phyloP scores from a whole-genome alignment of 2,329 filamentous ascomycete species.

The Diaporthe citriasiana region DNA sequence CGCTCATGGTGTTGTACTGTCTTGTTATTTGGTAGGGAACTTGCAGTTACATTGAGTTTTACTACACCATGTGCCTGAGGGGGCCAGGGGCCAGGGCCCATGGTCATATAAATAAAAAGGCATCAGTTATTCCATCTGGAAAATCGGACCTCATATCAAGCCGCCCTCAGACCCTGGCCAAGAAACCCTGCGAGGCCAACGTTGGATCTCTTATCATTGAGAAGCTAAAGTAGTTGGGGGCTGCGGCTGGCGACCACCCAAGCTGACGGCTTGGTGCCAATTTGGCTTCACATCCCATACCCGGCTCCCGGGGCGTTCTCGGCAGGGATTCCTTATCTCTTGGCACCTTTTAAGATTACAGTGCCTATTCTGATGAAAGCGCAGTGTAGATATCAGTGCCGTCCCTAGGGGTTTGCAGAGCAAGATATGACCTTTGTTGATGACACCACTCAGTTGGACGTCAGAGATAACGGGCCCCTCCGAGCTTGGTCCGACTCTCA shows the following conservation, averaged over 20 bases:
- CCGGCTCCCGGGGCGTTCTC: neutral
- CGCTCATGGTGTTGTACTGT: slow-evolving; percentile 32
- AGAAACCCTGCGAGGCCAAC: slow-evolving; percentile 16
- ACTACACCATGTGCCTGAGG: neutral
- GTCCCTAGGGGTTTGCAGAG: neutral
- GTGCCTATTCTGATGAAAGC: neutral
- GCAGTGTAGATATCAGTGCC: slow-evolving; percentile 11
- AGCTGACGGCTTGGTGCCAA: neutral
- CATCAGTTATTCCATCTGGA: neutral
- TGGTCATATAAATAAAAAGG: neutral
- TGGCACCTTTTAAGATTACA: slow-evolving; percentile 34
- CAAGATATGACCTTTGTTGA: slow-evolving; percentile 20
- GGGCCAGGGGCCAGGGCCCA: neutral
- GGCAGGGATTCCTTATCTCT: slow-evolving; percentile 37
- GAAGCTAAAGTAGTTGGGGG: slow-evolving; percentile 10
- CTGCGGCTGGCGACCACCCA: slow-evolving; percentile 13
- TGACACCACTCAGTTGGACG: neutral
- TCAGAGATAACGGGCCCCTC: slow-evolving; percentile 23
- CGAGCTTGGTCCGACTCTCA: slow-evolving; percentile 5
- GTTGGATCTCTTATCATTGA: slow-evolving; percentile 39
- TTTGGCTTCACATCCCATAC: neutral
- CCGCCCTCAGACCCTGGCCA: slow-evolving; percentile 23
- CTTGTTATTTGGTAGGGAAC: neutral
- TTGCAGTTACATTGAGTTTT: neutral
- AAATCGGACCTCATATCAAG: slow-evolving; percentile 9